phyloP scores from a whole-genome alignment of 495 filamentous ascomycete genomes.

The Neurospora sp. region DNA sequence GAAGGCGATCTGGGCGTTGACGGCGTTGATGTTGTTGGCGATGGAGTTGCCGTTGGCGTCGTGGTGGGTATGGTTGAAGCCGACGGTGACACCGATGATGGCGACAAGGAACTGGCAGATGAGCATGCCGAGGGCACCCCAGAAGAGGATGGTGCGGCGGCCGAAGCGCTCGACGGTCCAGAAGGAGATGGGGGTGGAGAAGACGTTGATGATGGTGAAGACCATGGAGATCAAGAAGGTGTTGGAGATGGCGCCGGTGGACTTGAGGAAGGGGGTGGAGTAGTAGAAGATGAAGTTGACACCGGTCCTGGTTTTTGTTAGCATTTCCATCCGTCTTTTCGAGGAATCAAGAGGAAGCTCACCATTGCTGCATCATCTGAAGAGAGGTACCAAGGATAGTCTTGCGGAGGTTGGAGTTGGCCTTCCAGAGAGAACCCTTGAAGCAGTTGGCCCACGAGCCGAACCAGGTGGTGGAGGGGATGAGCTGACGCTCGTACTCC shows the following conservation, averaged over 20 bases:
- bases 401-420: constrained; percentile 54
- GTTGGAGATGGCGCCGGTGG: constrained; percentile 58
- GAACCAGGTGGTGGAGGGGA: constrained; percentile 54
- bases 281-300: constrained; percentile 95
- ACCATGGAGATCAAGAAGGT: constrained; percentile 73
- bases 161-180: constrained; percentile 72
- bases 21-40: constrained; percentile 48
- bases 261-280: constrained; percentile 68
- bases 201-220: constrained; percentile 78
- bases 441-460: constrained; percentile 58
- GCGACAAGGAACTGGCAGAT: constrained; percentile 80
- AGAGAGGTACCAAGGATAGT: constrained; percentile 65
- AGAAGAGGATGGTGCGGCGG: constrained; percentile 74
- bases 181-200: constrained; percentile 73
- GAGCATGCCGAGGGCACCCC: constrained; percentile 69
- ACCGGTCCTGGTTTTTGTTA: constrained; percentile 41
- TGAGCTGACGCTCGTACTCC: constrained; percentile 62
- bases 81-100: constrained; percentile 57
- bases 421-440: constrained; percentile 46
- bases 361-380: constrained; percentile 68
- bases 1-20: constrained; percentile 60
- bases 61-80: constrained; percentile 28
- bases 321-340: too few species aligned
- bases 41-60: constrained; percentile 11
- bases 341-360: not conserved